A percentile compares a stretch with the other conserved stretches of the same genome.
Conservation (phyloP, 495 filamentous ascomycete species). For the Cercophora sp. region DNA sequence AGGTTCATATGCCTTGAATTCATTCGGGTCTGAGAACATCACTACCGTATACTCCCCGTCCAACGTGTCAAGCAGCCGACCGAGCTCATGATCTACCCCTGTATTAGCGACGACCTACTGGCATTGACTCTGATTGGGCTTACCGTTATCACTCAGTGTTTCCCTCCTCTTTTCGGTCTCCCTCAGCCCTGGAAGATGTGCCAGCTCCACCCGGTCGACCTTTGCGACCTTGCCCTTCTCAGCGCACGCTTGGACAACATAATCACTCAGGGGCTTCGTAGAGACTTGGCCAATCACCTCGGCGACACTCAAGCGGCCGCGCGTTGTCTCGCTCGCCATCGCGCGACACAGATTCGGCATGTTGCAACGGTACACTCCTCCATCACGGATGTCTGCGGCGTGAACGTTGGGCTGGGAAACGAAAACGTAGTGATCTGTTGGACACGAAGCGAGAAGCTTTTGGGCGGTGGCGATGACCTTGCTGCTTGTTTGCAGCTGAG, state of each 20-base stretch:
- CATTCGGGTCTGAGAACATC: constrained; percentile 37
- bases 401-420: constrained; percentile 75
- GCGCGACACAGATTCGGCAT: constrained; percentile 31
- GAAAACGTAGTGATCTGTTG: constrained; percentile 74
- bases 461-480: constrained; percentile 38
- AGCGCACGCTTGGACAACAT: constrained; percentile 29
- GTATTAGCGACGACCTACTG: no score
- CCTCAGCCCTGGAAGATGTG: constrained; percentile 42
- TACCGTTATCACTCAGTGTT: constrained; percentile 62
- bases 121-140: no score
- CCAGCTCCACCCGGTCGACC: constrained; percentile 48
- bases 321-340: constrained; percentile 15
- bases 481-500: constrained; percentile 42
- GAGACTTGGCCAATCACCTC: constrained; percentile 63
- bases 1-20: constrained; percentile 41
- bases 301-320: constrained; percentile 40
- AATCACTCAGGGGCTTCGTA: constrained; percentile 29
- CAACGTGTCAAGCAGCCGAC: constrained; percentile 32
- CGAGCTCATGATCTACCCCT: constrained; percentile 40
- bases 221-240: constrained; percentile 35
- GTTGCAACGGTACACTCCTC: constrained; percentile 18
- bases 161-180: constrained; percentile 44
- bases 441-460: constrained; percentile 58
- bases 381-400: constrained; percentile 55
- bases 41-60: constrained; percentile 45